Conservation (phyloP, 345 rosid species). For the Melastoma malabathricum region DNA sequence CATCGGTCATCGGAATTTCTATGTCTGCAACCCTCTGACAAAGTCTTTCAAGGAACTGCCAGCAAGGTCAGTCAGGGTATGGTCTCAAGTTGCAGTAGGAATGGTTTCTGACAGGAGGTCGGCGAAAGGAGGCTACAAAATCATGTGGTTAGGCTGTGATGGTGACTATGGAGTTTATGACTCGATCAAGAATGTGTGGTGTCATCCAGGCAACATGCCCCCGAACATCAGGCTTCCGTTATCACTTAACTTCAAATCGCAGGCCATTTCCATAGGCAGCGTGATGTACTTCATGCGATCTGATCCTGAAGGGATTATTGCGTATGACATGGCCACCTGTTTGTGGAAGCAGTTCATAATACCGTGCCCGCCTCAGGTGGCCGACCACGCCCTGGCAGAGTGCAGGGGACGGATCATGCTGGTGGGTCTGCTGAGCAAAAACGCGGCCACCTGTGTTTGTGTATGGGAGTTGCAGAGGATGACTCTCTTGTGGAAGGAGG, state of each 20-base stretch:
- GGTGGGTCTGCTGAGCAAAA: constrained; percentile 74
- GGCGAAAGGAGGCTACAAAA: constrained; percentile 50
- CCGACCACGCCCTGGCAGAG: constrained; percentile 78
- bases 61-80: constrained; percentile 69
- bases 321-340: constrained; percentile 60
- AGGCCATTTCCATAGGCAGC: constrained; percentile 51
- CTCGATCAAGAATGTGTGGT: constrained; percentile 60
- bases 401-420: constrained; percentile 74
- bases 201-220: constrained; percentile 67
- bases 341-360: constrained; percentile 64
- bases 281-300: constrained; percentile 80
- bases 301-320: constrained; percentile 84
- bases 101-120: constrained; percentile 60
- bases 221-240: constrained; percentile 60
- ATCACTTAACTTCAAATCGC: constrained; percentile 77
- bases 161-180: constrained; percentile 89
- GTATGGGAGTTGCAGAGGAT: constrained; percentile 99
- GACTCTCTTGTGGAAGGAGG: constrained; percentile 99
- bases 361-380: constrained; percentile 67
- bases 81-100: constrained; percentile 90
- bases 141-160: constrained; percentile 84
- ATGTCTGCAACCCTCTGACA: constrained; percentile 82
- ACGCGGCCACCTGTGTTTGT: constrained; percentile 43
- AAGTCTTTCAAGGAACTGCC: constrained; percentile 77
- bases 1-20: constrained; percentile 78